A percentile compares a stretch with the other conserved stretches of the same genome.
phyloP scores from a whole-genome alignment of 805 yeast genomes.

The Saccharomyces eubayanus region DNA sequence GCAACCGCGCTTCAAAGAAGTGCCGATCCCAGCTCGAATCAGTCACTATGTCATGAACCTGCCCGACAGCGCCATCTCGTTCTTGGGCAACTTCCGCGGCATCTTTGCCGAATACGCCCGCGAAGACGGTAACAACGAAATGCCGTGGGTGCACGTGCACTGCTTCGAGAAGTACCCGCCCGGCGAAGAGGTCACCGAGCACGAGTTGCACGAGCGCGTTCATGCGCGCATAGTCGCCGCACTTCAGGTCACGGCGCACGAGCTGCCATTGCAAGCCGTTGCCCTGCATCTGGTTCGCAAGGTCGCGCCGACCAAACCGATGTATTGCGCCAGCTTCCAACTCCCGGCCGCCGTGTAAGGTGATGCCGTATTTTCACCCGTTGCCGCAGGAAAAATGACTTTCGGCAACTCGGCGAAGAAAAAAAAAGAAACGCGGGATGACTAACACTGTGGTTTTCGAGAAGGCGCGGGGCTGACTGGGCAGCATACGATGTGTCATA shows the following conservation, averaged over 20 bases:
- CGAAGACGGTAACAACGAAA: conserved; percentile 33
- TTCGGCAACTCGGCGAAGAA: conserved; percentile 20
- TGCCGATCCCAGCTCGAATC: conserved; percentile 22
- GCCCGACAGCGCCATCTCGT: conserved; percentile 86
- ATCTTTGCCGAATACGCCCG: conserved; percentile 40
- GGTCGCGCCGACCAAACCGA: conserved; percentile 94
- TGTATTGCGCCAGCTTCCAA: conserved; percentile 80
- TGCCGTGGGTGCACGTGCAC: conserved; percentile 79
- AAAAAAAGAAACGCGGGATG: background rate
- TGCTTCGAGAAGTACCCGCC: conserved; percentile 88
- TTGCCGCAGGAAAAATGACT: conserved; percentile 32
- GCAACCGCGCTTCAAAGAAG: conserved; percentile 40
- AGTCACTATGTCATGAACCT: conserved; percentile 88
- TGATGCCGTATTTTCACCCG: background rate
- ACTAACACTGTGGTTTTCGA: background rate
- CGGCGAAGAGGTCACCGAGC: conserved; percentile 60
- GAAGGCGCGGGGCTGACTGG: background rate
- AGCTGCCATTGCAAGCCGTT: conserved; percentile 40
- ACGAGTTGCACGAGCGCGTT: conserved; percentile 61
- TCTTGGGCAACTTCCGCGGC: conserved; percentile 70
- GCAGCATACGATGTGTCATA: background rate
- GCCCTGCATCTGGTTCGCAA: conserved; percentile 79
- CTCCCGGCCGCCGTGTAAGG: conserved; percentile 51
- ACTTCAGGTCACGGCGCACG: conserved; percentile 38
- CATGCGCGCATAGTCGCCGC: conserved; percentile 43